These are phyloP conservation scores for Arthrobotrys megalospora DNA, from an alignment of 2,329 filamentous ascomycete genomes.

Conservation along the genomic window DNA sequence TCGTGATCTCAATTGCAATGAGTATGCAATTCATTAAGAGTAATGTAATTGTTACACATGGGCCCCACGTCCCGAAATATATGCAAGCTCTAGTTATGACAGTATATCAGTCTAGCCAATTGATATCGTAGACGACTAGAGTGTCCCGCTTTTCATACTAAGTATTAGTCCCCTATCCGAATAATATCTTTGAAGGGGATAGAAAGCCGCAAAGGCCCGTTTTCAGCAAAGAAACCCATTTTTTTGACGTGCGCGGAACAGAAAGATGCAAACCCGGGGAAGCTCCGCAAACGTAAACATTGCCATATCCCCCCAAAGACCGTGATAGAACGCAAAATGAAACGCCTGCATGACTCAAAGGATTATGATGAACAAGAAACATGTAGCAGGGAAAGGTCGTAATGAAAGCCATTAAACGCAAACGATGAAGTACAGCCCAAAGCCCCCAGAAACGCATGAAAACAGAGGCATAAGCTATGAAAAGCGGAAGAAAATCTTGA, in stretches of 20 bases:
- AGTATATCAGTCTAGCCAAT: background rate
- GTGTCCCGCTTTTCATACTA: background rate
- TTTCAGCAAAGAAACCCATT: conserved; percentile 15
- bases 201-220: conserved; percentile 4
- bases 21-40: background rate
- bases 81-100: background rate
- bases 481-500: conserved; percentile 35
- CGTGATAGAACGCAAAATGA: conserved; percentile 13
- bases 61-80: background rate
- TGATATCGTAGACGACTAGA: background rate
- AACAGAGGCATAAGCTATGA: conserved; percentile 20
- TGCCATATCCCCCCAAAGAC: conserved; percentile 45
- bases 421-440: conserved; percentile 31
- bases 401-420: conserved; percentile 27
- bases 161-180: background rate
- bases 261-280: conserved; percentile 33
- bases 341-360: conserved; percentile 52
- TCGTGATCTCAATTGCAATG: background rate
- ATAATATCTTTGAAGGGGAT: background rate
- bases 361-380: conserved; percentile 18
- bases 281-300: conserved; percentile 44
- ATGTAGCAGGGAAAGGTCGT: conserved; percentile 17
- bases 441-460: conserved; percentile 36
- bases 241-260: conserved; percentile 8
- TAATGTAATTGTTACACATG: conserved; percentile 2